Evolutionary conservation across 306 rosid genomes (phyloP).

Genomic region (Rubus parviflorus): DNA sequence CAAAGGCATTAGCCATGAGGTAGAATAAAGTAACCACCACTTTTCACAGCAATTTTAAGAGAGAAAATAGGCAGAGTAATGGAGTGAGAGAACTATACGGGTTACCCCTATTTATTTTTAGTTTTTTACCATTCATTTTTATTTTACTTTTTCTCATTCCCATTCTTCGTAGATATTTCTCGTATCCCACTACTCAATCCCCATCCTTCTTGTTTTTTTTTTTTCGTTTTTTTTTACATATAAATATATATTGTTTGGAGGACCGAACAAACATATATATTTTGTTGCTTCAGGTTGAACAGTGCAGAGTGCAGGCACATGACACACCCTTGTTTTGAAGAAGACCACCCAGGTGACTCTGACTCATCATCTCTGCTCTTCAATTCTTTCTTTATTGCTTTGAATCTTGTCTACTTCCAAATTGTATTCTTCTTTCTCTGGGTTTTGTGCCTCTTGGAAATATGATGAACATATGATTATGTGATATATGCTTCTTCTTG

Average conservation of each 20-base stretch:
- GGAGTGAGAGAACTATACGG: slow-evolving; percentile 7
- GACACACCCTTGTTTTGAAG: slow-evolving; percentile 7
- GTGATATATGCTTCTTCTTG: neutral
- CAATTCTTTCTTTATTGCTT: neutral
- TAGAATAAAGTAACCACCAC: neutral
- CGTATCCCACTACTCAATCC: neutral
- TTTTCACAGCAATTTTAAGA: neutral
- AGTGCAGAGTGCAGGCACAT: neutral
- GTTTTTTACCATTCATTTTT: neutral
- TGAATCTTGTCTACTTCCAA: neutral
- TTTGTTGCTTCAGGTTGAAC: slow-evolving; percentile 14
- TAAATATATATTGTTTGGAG: too few relatives aligned
- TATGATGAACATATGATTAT: neutral
- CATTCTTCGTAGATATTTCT: neutral
- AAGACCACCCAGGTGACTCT: slow-evolving; percentile 13
- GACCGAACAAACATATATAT: neutral
- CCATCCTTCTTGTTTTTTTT: neutral
- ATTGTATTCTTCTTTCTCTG: neutral
- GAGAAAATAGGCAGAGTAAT: neutral
- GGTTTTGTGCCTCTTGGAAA: slow-evolving; percentile 6
- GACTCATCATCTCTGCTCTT: neutral
- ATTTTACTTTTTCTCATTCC: neutral
- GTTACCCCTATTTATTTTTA: neutral
- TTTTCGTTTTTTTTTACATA: neutral
- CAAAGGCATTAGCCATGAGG: too few relatives aligned